A percentile compares a stretch with the other conserved stretches of the same genome.
These are phyloP conservation scores for Xylariaceae sp. DNA, from an alignment of 2,329 filamentous ascomycete species.

Conservation along the genomic window DNA sequence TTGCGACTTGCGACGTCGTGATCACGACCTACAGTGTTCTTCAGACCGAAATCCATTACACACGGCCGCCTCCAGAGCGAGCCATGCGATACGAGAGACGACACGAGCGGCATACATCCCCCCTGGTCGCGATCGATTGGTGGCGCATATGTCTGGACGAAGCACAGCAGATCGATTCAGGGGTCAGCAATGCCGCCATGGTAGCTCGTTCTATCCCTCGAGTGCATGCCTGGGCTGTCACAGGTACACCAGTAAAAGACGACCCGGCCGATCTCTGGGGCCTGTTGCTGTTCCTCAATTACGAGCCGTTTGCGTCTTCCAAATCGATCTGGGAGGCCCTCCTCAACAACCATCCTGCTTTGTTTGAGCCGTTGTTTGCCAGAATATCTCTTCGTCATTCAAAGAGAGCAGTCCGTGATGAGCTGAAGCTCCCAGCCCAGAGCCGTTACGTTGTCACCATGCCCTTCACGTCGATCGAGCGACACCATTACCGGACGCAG, in stretches of 20 bases:
- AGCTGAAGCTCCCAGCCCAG: constrained; percentile 75
- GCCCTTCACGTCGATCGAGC: constrained; percentile 84
- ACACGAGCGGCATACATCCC: constrained; percentile 63
- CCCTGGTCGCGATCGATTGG: constrained; percentile 76
- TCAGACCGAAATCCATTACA: constrained; percentile 74
- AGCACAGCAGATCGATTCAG: constrained; percentile 90
- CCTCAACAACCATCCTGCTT: constrained; percentile 51
- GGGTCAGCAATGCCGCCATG: constrained; percentile 74
- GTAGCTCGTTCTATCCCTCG: constrained; percentile 77
- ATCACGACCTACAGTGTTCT: constrained; percentile 65
- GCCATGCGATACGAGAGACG: constrained; percentile 59
- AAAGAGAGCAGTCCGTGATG: constrained; percentile 72
- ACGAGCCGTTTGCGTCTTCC: constrained; percentile 66
- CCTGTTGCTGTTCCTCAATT: constrained; percentile 72
- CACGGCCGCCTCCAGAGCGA: constrained; percentile 64
- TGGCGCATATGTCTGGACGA: constrained; percentile 77
- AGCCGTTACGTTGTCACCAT: constrained; percentile 83
- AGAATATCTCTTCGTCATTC: constrained; percentile 76
- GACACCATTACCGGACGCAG: constrained; percentile 77
- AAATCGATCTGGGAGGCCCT: constrained; percentile 64
- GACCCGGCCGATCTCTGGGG: constrained; percentile 73
- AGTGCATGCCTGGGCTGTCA: constrained; percentile 85
- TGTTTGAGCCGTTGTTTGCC: constrained; percentile 66
- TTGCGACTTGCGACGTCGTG: constrained; percentile 53
- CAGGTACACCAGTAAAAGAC: constrained; percentile 82